phyloP scores from a whole-genome alignment of 192 early-diverging fungal species.

The Phycomyces nitens region DNA sequence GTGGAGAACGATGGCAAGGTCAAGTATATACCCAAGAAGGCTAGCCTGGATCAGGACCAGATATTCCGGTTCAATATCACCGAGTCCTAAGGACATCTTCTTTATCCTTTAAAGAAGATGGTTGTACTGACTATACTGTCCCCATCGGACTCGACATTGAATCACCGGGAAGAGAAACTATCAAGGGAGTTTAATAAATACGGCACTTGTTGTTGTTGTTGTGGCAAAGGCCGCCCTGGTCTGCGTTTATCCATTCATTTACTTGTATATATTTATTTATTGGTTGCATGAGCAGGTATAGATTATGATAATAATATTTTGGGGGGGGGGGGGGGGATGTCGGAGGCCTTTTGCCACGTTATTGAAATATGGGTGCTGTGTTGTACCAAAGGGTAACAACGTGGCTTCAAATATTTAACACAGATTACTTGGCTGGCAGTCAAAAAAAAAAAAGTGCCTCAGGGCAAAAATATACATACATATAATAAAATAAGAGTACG shows the following conservation, averaged over 20 bases:
- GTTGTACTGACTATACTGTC: too few relatives aligned
- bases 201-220: too few relatives aligned
- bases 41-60: not conserved
- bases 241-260: too few relatives aligned
- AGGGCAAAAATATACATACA: not conserved
- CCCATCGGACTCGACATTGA: too few relatives aligned
- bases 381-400: not conserved
- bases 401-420: not conserved
- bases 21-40: not conserved
- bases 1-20: not conserved
- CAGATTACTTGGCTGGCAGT: not conserved
- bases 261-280: too few relatives aligned
- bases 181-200: too few relatives aligned
- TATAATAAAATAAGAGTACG: not conserved
- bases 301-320: too few relatives aligned
- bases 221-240: too few relatives aligned
- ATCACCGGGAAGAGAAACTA: too few relatives aligned
- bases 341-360: not conserved
- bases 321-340: not conserved
- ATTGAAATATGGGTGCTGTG: not conserved
- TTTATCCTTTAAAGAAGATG: too few relatives aligned
- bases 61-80: not conserved
- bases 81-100: not conserved
- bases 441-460: not conserved
- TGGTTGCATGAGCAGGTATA: too few relatives aligned